Percentiles rank a stretch among this genome's conserved stretches.
These are phyloP conservation scores for Xylariaceae sp. DNA, from an alignment of 2,329 filamentous ascomycete genomes.

Conservation along the genomic window DNA sequence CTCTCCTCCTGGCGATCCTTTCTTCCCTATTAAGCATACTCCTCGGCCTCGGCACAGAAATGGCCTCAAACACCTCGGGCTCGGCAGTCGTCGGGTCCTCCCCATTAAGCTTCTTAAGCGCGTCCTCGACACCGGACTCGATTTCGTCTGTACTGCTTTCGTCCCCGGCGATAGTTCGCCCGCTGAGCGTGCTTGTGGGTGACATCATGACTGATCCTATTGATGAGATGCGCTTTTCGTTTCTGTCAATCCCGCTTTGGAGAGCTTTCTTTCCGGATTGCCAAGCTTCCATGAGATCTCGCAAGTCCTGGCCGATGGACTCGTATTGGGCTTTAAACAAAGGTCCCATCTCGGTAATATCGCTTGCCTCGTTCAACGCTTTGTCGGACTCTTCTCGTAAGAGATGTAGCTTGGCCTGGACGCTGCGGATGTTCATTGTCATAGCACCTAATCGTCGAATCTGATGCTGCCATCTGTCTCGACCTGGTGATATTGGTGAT, in stretches of 20 bases:
- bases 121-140: conserved; percentile 57
- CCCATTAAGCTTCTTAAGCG: conserved; percentile 43
- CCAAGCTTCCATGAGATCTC: conserved; percentile 77
- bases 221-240: conserved; percentile 66
- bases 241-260: conserved; percentile 74
- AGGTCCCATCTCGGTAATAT: conserved; percentile 71
- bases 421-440: conserved; percentile 81
- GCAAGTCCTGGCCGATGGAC: conserved; percentile 84
- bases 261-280: conserved; percentile 82
- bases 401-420: conserved; percentile 93
- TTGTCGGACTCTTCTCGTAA: conserved; percentile 84
- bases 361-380: conserved; percentile 67
- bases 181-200: conserved; percentile 61
- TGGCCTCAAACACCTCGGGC: conserved; percentile 85
- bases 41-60: conserved; percentile 69
- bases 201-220: conserved; percentile 55
- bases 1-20: conserved; percentile 79
- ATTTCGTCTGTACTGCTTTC: conserved; percentile 53
- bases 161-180: conserved; percentile 59
- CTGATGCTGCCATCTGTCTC: conserved; percentile 80
- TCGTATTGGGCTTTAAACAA: conserved; percentile 87
- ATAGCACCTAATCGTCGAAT: conserved; percentile 83
- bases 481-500: conserved; percentile 62
- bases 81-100: conserved; percentile 55
- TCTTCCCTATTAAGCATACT: conserved; percentile 78